Evolutionary conservation across 1,284 basidiomycete genomes (phyloP).

Genomic region (Ustilago cynodontis): DNA sequence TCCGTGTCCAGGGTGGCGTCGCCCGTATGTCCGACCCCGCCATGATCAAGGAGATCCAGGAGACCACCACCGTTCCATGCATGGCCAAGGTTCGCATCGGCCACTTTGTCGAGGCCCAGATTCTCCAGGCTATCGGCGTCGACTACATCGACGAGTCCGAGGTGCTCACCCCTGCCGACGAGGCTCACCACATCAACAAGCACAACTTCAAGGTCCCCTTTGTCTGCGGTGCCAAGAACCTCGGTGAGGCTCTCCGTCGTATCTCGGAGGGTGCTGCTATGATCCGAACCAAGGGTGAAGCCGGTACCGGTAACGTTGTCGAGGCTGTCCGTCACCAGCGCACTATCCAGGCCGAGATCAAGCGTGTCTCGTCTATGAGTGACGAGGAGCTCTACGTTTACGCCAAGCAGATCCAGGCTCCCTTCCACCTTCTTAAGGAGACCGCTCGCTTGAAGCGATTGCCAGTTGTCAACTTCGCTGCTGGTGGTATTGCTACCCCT

Average conservation of each 20-base stretch:
- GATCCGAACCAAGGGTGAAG: constrained; percentile 74
- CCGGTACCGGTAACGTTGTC: constrained; percentile 97
- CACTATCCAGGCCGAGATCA: constrained; percentile 85
- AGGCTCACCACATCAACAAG: constrained; percentile 72
- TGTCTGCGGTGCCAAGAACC: constrained; percentile 76
- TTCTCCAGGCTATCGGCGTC: constrained; percentile 91
- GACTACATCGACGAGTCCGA: constrained; percentile 97
- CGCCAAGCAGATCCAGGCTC: constrained; percentile 89
- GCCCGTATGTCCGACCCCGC: constrained; percentile 78
- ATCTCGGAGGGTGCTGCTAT: constrained; percentile 87
- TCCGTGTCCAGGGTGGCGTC: constrained; percentile 72
- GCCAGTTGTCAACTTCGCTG: constrained; percentile 81
- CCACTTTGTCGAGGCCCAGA: constrained; percentile 83
- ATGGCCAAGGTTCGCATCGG: constrained; percentile 97
- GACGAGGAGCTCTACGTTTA: constrained; percentile 96
- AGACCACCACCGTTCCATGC: constrained; percentile 56
- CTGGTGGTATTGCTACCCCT: constrained; percentile 95
- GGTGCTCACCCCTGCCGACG: constrained; percentile 91
- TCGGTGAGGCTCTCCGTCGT: constrained; percentile 88
- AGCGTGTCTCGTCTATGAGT: constrained; percentile 81
- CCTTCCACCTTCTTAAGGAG: constrained; percentile 98
- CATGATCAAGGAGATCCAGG: constrained; percentile 97
- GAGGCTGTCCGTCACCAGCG: constrained; percentile 91
- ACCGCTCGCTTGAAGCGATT: constrained; percentile 91
- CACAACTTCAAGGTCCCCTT: constrained; percentile 79